Conservation (phyloP, 2,329 filamentous ascomycete species). For the Cladophialophora psammophila region DNA sequence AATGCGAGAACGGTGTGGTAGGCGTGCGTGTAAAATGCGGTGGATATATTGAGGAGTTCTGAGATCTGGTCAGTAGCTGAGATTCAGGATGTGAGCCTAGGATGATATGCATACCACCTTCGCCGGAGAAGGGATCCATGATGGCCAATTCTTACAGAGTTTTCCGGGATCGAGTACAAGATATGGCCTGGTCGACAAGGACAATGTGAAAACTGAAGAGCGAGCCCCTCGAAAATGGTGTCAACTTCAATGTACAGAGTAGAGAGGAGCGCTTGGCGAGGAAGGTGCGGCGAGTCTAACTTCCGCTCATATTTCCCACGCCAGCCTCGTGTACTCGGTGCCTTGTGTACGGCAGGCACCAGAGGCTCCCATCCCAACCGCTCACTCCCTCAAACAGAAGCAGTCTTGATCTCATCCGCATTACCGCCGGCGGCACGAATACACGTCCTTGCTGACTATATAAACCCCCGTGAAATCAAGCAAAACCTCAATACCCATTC, state of each 20-base stretch:
- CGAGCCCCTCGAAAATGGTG: neutral
- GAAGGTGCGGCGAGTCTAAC: constrained; percentile 34
- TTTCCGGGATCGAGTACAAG: neutral
- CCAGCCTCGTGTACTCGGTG: neutral
- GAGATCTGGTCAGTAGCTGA: constrained; percentile 32
- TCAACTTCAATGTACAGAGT: neutral
- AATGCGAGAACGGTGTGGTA: constrained; percentile 87
- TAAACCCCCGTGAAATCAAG: neutral
- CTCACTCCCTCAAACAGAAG: neutral
- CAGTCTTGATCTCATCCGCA: neutral
- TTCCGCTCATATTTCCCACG: constrained; percentile 13
- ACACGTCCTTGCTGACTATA: neutral
- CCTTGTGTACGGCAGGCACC: neutral
- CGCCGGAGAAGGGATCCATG: constrained; percentile 70
- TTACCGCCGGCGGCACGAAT: constrained; percentile 14
- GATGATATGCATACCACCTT: constrained; percentile 59
- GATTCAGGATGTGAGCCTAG: constrained; percentile 14
- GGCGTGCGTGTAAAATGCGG: constrained; percentile 76
- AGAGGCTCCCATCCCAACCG: neutral
- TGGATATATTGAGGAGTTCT: constrained; percentile 74
- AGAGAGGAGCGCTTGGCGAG: neutral
- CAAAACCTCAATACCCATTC: neutral
- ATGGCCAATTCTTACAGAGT: neutral
- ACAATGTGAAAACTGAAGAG: neutral
- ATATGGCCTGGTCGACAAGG: neutral